phyloP scores from a whole-genome alignment of 2,329 filamentous ascomycete species.

The Mollisiaceae sp. region DNA sequence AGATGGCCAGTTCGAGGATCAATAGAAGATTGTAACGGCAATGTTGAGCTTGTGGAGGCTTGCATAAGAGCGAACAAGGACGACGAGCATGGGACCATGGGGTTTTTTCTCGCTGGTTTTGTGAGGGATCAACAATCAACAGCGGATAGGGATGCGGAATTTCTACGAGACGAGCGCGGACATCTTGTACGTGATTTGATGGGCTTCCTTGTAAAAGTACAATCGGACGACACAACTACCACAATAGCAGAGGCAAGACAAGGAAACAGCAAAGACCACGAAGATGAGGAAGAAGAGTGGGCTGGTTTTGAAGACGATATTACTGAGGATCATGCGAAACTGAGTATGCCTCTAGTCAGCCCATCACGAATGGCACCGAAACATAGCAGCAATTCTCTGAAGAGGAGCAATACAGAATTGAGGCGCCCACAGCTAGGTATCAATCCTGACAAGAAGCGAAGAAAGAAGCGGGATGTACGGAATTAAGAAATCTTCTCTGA shows the following conservation, averaged over 20 bases:
- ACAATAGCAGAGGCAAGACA: constrained; percentile 18
- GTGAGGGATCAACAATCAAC: constrained; percentile 51
- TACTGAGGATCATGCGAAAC: background rate
- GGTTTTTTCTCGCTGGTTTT: constrained; percentile 94
- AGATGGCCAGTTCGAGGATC: constrained; percentile 73
- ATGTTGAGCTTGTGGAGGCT: constrained; percentile 66
- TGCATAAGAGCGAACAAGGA: constrained; percentile 84
- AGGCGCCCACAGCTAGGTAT: constrained; percentile 23
- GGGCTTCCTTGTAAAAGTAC: constrained; percentile 46
- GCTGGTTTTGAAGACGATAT: constrained; percentile 43
- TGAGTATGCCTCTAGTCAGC: background rate
- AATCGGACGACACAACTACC: constrained; percentile 15
- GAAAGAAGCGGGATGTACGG: background rate
- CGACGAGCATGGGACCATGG: constrained; percentile 85
- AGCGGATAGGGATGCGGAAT: constrained; percentile 25
- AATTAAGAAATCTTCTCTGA: background rate
- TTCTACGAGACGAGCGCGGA: constrained; percentile 57
- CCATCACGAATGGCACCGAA: background rate
- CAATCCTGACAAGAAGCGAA: constrained; percentile 29
- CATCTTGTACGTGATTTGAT: constrained; percentile 52
- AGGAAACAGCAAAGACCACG: constrained; percentile 28
- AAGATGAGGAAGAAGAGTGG: constrained; percentile 44
- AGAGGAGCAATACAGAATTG: constrained; percentile 1
- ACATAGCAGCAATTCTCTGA: constrained; percentile 12
- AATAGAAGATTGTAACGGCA: constrained; percentile 52